Conservation (phyloP, 2,329 filamentous ascomycete species). For the Fusarium sp. region DNA sequence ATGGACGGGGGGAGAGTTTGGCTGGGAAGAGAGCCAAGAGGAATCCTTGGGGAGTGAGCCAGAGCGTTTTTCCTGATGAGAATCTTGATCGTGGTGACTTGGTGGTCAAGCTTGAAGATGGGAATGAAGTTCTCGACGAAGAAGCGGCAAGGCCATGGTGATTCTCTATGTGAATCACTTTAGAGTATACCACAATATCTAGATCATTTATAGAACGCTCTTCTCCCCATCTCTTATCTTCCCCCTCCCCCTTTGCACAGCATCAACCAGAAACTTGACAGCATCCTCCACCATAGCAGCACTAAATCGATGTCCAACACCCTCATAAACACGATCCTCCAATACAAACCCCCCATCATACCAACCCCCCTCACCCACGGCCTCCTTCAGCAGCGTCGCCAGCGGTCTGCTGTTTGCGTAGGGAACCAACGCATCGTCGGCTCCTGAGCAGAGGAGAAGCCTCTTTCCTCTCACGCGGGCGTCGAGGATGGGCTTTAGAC, state of each 20-base stretch:
- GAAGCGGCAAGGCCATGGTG: conserved; percentile 54
- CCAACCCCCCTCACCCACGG: conserved; percentile 56
- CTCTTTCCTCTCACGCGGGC: conserved; percentile 68
- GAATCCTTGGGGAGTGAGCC: conserved; percentile 60
- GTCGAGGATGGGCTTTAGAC: conserved; percentile 59
- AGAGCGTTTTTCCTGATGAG: conserved; percentile 56
- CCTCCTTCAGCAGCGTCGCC: conserved; percentile 68
- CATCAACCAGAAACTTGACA: conserved; percentile 68
- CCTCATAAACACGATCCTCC: conserved; percentile 74
- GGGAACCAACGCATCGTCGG: conserved; percentile 77
- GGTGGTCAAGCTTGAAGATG: conserved; percentile 44
- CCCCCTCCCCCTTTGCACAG: conserved; percentile 48
- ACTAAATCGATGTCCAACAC: conserved; percentile 76
- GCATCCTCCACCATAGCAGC: conserved; percentile 74
- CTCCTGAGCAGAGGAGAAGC: conserved; percentile 73
- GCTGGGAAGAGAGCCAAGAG: conserved; percentile 59
- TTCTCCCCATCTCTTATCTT: conserved; percentile 46
- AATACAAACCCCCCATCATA: conserved; percentile 68
- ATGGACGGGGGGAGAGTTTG: conserved; percentile 58
- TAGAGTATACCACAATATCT: neutral
- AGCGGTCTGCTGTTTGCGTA: conserved; percentile 70
- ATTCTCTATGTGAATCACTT: neutral
- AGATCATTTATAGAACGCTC: conserved; percentile 36
- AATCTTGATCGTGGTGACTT: conserved; percentile 52
- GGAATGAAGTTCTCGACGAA: conserved; percentile 55